phyloP scores from a whole-genome alignment of 176 grass and related monocot species.

The Panicum miliaceum region DNA sequence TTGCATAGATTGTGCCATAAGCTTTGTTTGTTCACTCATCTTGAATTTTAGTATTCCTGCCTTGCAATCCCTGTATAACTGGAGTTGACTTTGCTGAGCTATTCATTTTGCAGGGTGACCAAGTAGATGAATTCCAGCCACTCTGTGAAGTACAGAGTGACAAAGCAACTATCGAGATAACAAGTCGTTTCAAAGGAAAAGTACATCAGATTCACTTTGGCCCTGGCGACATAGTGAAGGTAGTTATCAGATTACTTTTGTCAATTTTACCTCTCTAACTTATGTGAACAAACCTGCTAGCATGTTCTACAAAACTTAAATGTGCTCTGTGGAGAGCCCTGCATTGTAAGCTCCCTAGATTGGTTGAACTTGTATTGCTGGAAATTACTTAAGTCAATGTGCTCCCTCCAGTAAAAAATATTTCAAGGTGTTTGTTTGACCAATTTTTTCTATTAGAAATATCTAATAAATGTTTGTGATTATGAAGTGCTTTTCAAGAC shows the following conservation, averaged over 20 bases:
- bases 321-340: not conserved
- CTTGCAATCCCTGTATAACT: conserved; percentile 2
- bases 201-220: conserved; percentile 77
- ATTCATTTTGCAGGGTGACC: conserved; percentile 66
- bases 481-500: not conserved
- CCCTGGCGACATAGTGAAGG: conserved; percentile 92
- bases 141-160: conserved; percentile 98
- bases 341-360: not conserved
- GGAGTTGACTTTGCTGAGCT: not conserved
- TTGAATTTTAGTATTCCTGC: not conserved
- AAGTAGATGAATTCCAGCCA: conserved; percentile 87
- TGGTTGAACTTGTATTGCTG: not conserved
- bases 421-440: not conserved
- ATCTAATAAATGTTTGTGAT: conserved; percentile 4
- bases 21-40: not conserved
- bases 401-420: not conserved
- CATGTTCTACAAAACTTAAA: not conserved
- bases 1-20: not conserved
- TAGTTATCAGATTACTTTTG: conserved; percentile 24
- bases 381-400: conserved; percentile 18
- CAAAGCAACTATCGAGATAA: conserved; percentile 98
- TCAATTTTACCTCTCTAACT: not conserved
- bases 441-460: not conserved
- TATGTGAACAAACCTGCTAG: not conserved
- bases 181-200: conserved; percentile 89